Evolutionary conservation across 2,329 filamentous ascomycete species (phyloP).

Genomic region (Zymoseptoria passerinii): DNA sequence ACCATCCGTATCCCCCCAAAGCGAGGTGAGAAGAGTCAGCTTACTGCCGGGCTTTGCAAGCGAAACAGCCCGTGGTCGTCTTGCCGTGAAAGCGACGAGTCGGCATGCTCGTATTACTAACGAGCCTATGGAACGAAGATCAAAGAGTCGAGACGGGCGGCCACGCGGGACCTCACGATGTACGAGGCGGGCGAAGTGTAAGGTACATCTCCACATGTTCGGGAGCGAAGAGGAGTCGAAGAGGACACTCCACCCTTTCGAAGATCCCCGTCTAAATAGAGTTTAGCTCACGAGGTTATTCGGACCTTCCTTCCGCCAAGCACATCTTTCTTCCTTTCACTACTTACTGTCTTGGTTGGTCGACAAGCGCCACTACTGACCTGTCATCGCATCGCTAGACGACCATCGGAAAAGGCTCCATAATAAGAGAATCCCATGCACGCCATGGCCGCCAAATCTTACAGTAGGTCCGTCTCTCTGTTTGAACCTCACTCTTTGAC

Average conservation of each 20-base stretch:
- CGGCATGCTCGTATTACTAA: slow-evolving; percentile 15
- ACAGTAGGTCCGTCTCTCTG: neutral
- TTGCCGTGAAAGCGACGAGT: slow-evolving; percentile 25
- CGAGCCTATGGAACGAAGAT: neutral
- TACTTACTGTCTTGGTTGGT: neutral
- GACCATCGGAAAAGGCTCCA: slow-evolving; percentile 2
- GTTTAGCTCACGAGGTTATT: neutral
- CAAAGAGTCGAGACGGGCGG: neutral
- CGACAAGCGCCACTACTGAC: neutral
- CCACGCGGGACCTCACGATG: slow-evolving; percentile 2
- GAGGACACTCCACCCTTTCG: too few relatives aligned
- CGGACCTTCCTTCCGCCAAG: neutral
- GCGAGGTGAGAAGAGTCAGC: slow-evolving; percentile 13
- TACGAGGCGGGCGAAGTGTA: slow-evolving; percentile 7
- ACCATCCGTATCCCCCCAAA: neutral
- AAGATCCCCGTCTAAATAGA: neutral
- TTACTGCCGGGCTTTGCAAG: slow-evolving; percentile 26
- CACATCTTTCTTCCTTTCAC: neutral
- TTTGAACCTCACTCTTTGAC: neutral
- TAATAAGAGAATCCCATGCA: slow-evolving; percentile 1
- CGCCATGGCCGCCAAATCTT: neutral
- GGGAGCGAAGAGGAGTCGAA: neutral
- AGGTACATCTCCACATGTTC: slow-evolving; percentile 2
- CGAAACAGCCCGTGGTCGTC: slow-evolving; percentile 18
- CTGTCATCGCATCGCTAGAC: neutral